Percentiles rank a stretch among this genome's conserved stretches.
These are phyloP conservation scores for Fraxinus angustifolia DNA, from an alignment of 305 asterid genomes.

Conservation along the genomic window DNA sequence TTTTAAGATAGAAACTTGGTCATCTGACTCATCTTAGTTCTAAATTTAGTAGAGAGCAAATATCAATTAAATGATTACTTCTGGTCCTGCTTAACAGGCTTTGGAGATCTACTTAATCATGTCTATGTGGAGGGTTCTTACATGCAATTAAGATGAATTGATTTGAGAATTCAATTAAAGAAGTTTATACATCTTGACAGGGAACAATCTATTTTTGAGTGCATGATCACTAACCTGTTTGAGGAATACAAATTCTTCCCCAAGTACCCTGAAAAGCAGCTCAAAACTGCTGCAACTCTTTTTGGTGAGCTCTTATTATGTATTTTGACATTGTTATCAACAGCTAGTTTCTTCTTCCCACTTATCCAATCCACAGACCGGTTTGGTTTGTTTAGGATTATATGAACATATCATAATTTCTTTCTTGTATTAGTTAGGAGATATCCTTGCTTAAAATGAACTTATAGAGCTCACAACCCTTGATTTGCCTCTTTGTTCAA, in stretches of 20 bases:
- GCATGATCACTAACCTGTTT: conserved; percentile 85
- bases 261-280: conserved; percentile 89
- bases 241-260: conserved; percentile 87
- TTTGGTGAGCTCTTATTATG: conserved; percentile 61
- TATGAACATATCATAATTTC: neutral
- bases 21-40: neutral
- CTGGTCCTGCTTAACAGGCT: neutral
- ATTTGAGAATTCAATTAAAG: conserved; percentile 2
- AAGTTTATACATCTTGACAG: conserved; percentile 41
- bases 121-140: neutral
- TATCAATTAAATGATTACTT: neutral
- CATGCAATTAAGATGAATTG: conserved; percentile 12
- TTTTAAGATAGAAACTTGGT: neutral
- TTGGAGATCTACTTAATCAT: neutral
- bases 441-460: neutral
- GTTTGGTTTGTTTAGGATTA: neutral
- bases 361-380: neutral
- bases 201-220: conserved; percentile 79
- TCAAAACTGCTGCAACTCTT: conserved; percentile 77
- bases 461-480: conserved; percentile 2
- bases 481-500: neutral
- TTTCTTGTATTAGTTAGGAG: neutral
- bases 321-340: neutral
- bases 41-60: conserved; percentile 3
- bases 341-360: conserved; percentile 8